These are phyloP conservation scores for Endoconidiophora laricicola DNA, from an alignment of 2,329 filamentous ascomycete genomes.

Conservation along the genomic window DNA sequence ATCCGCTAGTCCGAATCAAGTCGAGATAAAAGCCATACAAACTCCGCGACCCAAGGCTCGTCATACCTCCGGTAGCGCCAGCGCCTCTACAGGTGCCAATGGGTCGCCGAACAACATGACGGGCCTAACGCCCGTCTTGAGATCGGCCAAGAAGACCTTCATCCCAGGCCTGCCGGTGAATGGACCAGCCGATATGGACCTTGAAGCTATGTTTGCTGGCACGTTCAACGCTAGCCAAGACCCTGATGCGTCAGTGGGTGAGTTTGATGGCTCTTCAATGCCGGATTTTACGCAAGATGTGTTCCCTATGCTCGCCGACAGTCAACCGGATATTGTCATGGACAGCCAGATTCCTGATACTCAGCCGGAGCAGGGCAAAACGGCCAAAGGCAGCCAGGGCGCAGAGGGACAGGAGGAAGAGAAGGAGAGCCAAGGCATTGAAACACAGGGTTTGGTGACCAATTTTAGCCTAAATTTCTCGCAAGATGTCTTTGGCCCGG, in stretches of 20 bases:
- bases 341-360: conserved; percentile 28
- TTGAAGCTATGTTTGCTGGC: conserved; percentile 82
- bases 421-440: conserved; percentile 21
- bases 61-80: conserved; percentile 25
- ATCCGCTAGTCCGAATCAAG: conserved; percentile 16
- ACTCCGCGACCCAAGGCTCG: conserved; percentile 33
- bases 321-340: conserved; percentile 28
- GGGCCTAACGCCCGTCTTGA: conserved; percentile 45
- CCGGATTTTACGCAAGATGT: conserved; percentile 11
- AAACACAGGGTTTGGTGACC: conserved; percentile 9
- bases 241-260: conserved; percentile 19
- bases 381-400: no score
- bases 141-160: conserved; percentile 51
- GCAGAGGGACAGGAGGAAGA: conserved; percentile 17
- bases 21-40: conserved; percentile 16
- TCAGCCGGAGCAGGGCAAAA: conserved; percentile 17
- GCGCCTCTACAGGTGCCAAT: conserved; percentile 19
- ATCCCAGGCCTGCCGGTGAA: conserved; percentile 50
- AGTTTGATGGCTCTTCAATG: conserved; percentile 5
- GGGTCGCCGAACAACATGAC: conserved; percentile 29
- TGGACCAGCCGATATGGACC: conserved; percentile 48
- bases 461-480: conserved; percentile 23
- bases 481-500: conserved; percentile 56
- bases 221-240: conserved; percentile 57
- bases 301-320: conserved; percentile 17